Evolutionary conservation across 768 basidiomycete species (phyloP), one percentile per base, ranked within the genome.

Genomic region (Kwoniella bestiolae): DNA sequence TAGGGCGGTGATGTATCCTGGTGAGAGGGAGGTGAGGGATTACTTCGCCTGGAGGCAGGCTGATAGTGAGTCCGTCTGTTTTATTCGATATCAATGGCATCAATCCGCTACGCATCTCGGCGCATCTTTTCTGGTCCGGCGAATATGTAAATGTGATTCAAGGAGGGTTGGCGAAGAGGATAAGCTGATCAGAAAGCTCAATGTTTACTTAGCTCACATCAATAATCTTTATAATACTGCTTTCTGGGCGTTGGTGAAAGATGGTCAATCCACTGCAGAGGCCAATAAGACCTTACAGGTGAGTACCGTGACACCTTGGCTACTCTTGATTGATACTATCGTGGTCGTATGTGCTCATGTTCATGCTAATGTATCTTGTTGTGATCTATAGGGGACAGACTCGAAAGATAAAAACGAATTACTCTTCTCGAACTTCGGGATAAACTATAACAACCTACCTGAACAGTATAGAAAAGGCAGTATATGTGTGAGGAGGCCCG

Each of bases 201-300:
- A n/a, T n/a, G n/a, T n/a, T n/a, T n/a, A n/a, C n/a, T n/a, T n/a
- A 97, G 94, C 96, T 0, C 96, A 99, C 78, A 90, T 98, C 78
- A 99, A 99, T 78, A 99, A 99, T 78, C 83, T 99, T 25, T 94
- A 98, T 83, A 99, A 99, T 76, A 97, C 96, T 0, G 84, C 83
- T 0, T 99, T 98, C 76, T 98, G 95, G 96, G 91, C 93, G 0
- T 86, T 99, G 34, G 87, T 98, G 0, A 85, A 91, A 72, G 90
- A 89, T n/a, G 90, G 89, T 0, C 83, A 90, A 78, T 88, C 87
- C 1, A 88, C 89, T 1, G 84, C 87, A 2, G 86, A 94, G 64
- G 95, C 95, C 1, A 91, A 97, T 77, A 86, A 87, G 29, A 86
- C 87, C 0, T 84, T 99, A 5, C 86, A 85, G 72, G 94, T 94